Percentiles rank a stretch among this genome's conserved stretches.
phyloP scores from a whole-genome alignment of 2,329 filamentous ascomycete genomes.

The Sclerotinia subarctica region DNA sequence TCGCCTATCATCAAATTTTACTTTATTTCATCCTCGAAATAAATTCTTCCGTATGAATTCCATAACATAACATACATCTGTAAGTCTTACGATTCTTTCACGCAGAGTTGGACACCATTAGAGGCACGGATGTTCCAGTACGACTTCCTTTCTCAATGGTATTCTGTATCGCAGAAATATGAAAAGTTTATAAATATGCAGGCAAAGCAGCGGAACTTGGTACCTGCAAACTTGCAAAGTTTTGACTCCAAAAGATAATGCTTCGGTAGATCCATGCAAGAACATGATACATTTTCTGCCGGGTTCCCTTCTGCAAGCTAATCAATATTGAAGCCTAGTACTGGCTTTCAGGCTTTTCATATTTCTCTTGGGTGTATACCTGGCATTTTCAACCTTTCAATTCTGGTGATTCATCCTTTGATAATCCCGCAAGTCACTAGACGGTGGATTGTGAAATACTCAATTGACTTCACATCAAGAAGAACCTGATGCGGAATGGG shows the following conservation, averaged over 20 bases:
- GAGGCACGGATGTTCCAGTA: background rate
- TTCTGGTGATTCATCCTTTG: background rate
- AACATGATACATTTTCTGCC: background rate
- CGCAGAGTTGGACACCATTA: background rate
- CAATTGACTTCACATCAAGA: background rate
- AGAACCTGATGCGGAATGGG: too few species aligned
- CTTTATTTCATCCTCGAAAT: background rate
- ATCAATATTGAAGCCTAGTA: background rate
- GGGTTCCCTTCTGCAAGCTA: background rate
- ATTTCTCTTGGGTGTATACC: too few species aligned
- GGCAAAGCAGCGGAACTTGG: background rate
- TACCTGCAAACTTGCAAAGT: background rate
- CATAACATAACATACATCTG: too few species aligned
- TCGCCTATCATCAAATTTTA: background rate
- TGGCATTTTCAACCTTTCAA: background rate
- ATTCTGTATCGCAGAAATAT: background rate
- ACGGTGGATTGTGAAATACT: background rate
- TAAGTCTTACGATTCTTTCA: background rate
- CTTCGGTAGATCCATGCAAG: background rate
- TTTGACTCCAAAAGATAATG: background rate
- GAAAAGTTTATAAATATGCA: background rate
- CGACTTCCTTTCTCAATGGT: background rate
- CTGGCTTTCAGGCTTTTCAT: background rate
- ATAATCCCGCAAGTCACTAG: background rate
- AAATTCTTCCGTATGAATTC: too few species aligned